Evolutionary conservation across 1,284 basidiomycete genomes (phyloP).

Genomic region (Boletus semigastroideus): DNA sequence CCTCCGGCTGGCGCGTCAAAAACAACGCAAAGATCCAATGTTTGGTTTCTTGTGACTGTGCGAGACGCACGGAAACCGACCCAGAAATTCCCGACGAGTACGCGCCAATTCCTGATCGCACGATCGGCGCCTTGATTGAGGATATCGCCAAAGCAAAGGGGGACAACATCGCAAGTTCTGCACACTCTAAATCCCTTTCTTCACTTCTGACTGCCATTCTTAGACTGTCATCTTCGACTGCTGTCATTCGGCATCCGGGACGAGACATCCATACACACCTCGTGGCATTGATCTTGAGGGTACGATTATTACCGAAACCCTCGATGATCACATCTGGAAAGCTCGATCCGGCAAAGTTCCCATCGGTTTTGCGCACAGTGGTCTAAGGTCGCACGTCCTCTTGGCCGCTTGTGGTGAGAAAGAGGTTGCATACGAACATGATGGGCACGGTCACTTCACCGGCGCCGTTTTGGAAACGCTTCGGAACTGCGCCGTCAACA

Average conservation of each 20-base stretch:
- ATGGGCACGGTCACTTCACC: conserved; percentile 15
- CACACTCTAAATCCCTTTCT: background rate
- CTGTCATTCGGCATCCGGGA: conserved; percentile 48
- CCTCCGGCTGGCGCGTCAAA: background rate
- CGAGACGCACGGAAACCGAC: no score
- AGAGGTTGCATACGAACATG: conserved; percentile 16
- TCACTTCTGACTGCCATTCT: background rate
- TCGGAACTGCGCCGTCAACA: background rate
- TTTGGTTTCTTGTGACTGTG: background rate
- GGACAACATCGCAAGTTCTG: conserved; percentile 1
- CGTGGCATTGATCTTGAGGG: conserved; percentile 42
- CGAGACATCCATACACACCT: conserved; percentile 36
- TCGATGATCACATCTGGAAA: conserved; percentile 50
- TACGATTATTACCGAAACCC: conserved; percentile 46
- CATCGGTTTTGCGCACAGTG: conserved; percentile 38
- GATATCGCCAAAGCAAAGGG: conserved; percentile 1
- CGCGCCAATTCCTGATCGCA: conserved; percentile 1
- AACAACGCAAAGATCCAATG: background rate
- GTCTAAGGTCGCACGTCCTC: background rate
- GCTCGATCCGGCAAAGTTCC: conserved; percentile 29
- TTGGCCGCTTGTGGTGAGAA: conserved; percentile 1
- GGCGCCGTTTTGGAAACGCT: conserved; percentile 15
- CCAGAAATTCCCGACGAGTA: no score
- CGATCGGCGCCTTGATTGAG: background rate
- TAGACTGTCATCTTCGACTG: conserved; percentile 46